Evolutionary conservation across 345 rosid genomes (phyloP), one percentile per base, ranked within the genome.

Genomic region (Melaleuca quinquenervia): DNA sequence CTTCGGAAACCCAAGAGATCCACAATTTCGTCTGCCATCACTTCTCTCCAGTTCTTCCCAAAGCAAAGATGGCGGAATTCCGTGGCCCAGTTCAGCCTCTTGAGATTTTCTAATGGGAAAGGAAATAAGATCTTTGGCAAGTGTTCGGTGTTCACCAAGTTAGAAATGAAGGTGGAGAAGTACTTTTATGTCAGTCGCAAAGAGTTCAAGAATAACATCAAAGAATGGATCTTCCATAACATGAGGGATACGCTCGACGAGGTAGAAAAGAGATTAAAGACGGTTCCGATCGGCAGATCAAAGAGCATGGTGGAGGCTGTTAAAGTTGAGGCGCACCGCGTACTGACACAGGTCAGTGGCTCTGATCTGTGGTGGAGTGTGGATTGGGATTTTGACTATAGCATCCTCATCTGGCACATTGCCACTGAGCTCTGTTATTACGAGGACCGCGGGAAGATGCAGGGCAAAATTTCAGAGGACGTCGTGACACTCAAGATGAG

Each of bases 251-350:
- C 0, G 16, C 2, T 14, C 74, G 0, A 2, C 12, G 1, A 14
- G 1, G 2, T 7, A 20, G 2, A 14, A 6, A 0, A 41, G 41
- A 41, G 41, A 2, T 41, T 41, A 2, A 4, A 41, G 41, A 4
- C n/a, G n/a, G n/a, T n/a, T 41, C 3, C 2, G 5, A 0, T 2
- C 44, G 0, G 0, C 11, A 1, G 6, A 6, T 3, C 8, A 3
- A 62, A 14, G 44, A 15, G 21, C 21, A 1, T 7, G 6, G 7
- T 0, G 44, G 64, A 11, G 3, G 7, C 10, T 15, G 1, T 7
- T 29, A n/a, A 62, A 20, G 2, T 0, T 41, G 5, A 4, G 41
- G 9, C 3, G 8, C 0, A 10, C 3, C 5, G 6, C 0, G 2
- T 1, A 14, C 11, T 29, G 75, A 15, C 0, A 11, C n/a, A 3